Conservation (phyloP, 2,329 filamentous ascomycete species). For the Amylocarpus encephaloides region DNA sequence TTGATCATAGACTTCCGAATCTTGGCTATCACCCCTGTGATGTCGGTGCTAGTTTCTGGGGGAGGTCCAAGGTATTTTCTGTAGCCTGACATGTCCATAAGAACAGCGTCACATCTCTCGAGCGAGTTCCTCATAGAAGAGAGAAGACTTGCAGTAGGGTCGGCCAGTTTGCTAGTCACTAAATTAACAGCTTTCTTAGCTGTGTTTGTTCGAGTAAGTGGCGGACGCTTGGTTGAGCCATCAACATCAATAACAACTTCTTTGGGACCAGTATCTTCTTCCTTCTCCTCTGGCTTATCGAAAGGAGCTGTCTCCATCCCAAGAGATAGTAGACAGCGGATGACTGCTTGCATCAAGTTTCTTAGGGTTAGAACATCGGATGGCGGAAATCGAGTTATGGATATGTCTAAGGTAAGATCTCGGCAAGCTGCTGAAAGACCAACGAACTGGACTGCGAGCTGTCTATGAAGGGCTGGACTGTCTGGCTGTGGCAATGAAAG, state of each 20-base stretch:
- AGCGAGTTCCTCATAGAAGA: slow-evolving; percentile 40
- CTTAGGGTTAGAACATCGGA: slow-evolving; percentile 44
- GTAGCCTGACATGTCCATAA: slow-evolving; percentile 49
- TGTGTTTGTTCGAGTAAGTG: slow-evolving; percentile 24
- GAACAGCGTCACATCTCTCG: slow-evolving; percentile 42
- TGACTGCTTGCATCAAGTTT: slow-evolving; percentile 49
- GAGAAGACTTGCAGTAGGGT: slow-evolving; percentile 42
- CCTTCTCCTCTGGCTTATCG: slow-evolving; percentile 25
- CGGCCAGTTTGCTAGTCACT: slow-evolving; percentile 35
- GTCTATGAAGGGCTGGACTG: slow-evolving; percentile 34
- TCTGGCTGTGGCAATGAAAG: slow-evolving; percentile 35
- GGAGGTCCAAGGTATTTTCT: slow-evolving; percentile 42
- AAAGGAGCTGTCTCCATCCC: slow-evolving; percentile 44
- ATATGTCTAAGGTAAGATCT: slow-evolving; percentile 51
- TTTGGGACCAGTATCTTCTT: background rate
- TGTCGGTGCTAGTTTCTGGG: slow-evolving; percentile 37
- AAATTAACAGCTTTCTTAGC: slow-evolving; percentile 29
- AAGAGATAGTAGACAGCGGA: slow-evolving; percentile 47
- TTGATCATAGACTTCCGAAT: slow-evolving; percentile 39
- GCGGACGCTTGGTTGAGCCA: slow-evolving; percentile 17
- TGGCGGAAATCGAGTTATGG: slow-evolving; percentile 46
- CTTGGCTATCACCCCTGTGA: slow-evolving; percentile 35
- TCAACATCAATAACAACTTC: slow-evolving; percentile 35
- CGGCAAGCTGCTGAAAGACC: slow-evolving; percentile 49
- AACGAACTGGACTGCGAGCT: slow-evolving; percentile 46